phyloP scores from a whole-genome alignment of 2,329 filamentous ascomycete species.

The Ceratocystis smalleyi region DNA sequence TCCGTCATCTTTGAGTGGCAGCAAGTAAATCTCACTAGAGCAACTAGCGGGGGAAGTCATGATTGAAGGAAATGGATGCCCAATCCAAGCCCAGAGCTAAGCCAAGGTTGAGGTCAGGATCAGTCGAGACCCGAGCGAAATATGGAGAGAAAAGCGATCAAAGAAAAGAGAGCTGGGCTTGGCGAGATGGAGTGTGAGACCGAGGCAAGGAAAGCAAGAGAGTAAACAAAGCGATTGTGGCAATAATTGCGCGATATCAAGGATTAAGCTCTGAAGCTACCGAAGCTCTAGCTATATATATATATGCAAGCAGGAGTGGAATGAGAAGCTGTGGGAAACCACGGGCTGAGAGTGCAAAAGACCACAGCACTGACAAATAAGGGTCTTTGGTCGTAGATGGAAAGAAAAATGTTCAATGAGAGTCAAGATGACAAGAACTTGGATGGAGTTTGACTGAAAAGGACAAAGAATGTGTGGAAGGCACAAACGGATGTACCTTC shows the following conservation, averaged over 20 bases:
- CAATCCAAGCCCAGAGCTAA: neutral
- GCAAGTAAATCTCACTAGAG: conserved; percentile 63
- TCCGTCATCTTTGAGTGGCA: conserved; percentile 84
- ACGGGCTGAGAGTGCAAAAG: neutral
- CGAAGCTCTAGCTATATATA: neutral
- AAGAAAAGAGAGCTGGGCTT: neutral
- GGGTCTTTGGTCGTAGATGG: neutral
- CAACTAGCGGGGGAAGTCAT: conserved; percentile 48
- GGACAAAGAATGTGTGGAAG: conserved; percentile 1
- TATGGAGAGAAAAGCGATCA: neutral
- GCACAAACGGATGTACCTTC: neutral
- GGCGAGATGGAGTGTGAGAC: neutral
- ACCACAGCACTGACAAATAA: no score
- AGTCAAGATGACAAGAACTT: no score
- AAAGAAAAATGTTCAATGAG: neutral
- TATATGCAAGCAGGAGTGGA: no score
- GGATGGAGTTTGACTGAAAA: no score
- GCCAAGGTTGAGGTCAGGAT: neutral
- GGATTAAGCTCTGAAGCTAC: neutral
- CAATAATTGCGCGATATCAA: neutral
- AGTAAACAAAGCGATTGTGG: neutral
- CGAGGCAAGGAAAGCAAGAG: neutral
- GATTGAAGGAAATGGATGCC: conserved; percentile 20
- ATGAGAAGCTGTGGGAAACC: no score
- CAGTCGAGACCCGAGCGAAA: neutral